These are phyloP conservation scores for Herpetomonas tarakana DNA, from an alignment of 208 protist genomes.

Conservation along the genomic window DNA sequence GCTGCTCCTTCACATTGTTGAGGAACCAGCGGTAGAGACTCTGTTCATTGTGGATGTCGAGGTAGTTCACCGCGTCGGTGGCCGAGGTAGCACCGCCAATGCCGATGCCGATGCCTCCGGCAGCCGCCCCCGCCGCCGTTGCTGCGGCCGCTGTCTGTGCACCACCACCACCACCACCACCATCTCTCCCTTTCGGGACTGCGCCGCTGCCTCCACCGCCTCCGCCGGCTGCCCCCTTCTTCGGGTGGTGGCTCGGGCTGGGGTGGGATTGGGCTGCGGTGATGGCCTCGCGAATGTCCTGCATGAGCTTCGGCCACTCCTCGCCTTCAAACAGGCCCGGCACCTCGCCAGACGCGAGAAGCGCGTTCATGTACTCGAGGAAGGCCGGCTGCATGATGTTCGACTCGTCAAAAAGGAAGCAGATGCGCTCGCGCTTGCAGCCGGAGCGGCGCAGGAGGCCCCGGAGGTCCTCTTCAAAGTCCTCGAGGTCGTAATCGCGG, in stretches of 20 bases:
- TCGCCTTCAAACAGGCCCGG: conserved; percentile 99
- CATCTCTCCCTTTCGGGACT: conserved; percentile 3
- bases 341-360: conserved; percentile 98
- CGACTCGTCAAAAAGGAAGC: conserved; percentile 99
- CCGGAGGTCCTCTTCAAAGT: conserved; percentile 99
- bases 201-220: not conserved
- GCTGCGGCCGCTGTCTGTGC: not conserved
- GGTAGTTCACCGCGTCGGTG: conserved; percentile 27
- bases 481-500: conserved; percentile 93
- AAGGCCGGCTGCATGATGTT: conserved; percentile 98
- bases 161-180: not conserved
- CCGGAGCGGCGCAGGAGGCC: conserved; percentile 94
- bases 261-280: conserved; percentile 21
- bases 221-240: not conserved
- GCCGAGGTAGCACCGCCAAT: not conserved
- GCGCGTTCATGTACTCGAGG: conserved; percentile 99
- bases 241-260: conserved; percentile 11
- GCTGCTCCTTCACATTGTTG: conserved; percentile 94
- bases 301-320: conserved; percentile 95
- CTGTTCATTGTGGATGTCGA: conserved; percentile 86
- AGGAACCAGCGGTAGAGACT: conserved; percentile 97
- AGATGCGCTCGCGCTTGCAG: conserved; percentile 96
- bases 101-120: not conserved
- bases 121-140: not conserved
- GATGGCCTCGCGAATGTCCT: conserved; percentile 60